A percentile compares a stretch with the other conserved stretches of the same genome.
Evolutionary conservation across 352 stramenopile species (phyloP).

Genomic region (Globisporangium cederbergense): DNA sequence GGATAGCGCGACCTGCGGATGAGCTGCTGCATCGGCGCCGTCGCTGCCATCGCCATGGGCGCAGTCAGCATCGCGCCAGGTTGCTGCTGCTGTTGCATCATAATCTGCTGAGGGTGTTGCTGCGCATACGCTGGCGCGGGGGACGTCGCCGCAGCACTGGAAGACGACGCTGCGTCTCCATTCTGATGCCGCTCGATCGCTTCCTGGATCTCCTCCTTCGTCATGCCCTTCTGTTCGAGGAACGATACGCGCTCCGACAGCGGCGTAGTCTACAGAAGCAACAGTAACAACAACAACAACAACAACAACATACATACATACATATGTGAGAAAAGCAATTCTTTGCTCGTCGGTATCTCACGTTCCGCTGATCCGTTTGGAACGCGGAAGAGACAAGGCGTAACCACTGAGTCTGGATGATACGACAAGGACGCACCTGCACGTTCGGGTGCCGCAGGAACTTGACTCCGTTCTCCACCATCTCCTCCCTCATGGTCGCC

Average conservation of each 20-base stretch:
- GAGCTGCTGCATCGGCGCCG: conserved; percentile 46
- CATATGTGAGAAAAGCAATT: neutral
- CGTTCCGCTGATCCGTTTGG: neutral
- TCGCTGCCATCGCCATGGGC: conserved; percentile 47
- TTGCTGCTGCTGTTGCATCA: conserved; percentile 12
- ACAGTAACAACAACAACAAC: neutral
- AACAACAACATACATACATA: conserved; percentile 6
- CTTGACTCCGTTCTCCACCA: conserved; percentile 76
- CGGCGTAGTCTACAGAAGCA: conserved; percentile 38
- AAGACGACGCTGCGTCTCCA: conserved; percentile 5
- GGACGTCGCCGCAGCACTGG: neutral
- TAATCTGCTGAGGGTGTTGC: conserved; percentile 8
- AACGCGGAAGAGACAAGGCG: neutral
- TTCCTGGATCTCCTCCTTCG: conserved; percentile 77
- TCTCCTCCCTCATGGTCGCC: conserved; percentile 47
- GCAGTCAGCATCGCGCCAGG: conserved; percentile 21
- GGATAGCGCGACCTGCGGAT: conserved; percentile 36
- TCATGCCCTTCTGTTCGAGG: conserved; percentile 79
- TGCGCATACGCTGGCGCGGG: conserved; percentile 9
- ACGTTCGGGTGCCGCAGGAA: conserved; percentile 82
- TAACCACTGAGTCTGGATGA: neutral
- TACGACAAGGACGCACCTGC: conserved; percentile 33
- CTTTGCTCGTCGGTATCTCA: neutral
- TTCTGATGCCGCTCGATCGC: conserved; percentile 66
- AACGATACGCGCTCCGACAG: conserved; percentile 76